These are phyloP conservation scores for Yarrowia galli DNA, from an alignment of 1,139 yeast genomes.

Conservation along the genomic window DNA sequence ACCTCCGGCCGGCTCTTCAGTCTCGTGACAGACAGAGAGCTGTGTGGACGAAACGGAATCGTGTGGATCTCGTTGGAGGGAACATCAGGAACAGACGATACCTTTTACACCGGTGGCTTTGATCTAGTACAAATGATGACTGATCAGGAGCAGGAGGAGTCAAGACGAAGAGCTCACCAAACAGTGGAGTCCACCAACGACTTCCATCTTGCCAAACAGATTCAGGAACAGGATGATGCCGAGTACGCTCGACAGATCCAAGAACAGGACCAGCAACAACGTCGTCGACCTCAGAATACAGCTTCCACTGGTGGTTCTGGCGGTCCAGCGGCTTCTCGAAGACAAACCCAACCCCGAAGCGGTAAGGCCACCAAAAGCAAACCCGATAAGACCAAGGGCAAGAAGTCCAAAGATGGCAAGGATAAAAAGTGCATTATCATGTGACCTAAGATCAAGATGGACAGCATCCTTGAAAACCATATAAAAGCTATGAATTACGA, in stretches of 20 bases:
- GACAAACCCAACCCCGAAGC: background rate
- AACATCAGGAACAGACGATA: slow-evolving; percentile 69
- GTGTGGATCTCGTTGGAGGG: slow-evolving; percentile 82
- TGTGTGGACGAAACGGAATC: slow-evolving; percentile 56
- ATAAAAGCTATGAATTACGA: slow-evolving; percentile 1
- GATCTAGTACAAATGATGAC: slow-evolving; percentile 20
- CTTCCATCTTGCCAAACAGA: slow-evolving; percentile 30
- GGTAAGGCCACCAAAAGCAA: slow-evolving; percentile 19
- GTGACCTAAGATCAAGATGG: background rate
- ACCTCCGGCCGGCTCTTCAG: slow-evolving; percentile 58
- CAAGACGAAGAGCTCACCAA: slow-evolving; percentile 11
- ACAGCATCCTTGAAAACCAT: no score
- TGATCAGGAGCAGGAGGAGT: slow-evolving; percentile 18
- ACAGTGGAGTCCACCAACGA: slow-evolving; percentile 22
- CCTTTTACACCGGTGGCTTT: slow-evolving; percentile 65
- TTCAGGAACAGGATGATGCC: slow-evolving; percentile 35
- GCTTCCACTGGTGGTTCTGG: background rate
- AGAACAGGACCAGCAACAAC: slow-evolving; percentile 18
- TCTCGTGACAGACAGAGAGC: slow-evolving; percentile 79
- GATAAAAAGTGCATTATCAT: slow-evolving; percentile 33
- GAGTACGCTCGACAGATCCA: slow-evolving; percentile 25
- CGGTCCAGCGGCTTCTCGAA: background rate
- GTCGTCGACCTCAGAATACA: slow-evolving; percentile 1
- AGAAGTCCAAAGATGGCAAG: slow-evolving; percentile 21
- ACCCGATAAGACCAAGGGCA: slow-evolving; percentile 11